These are phyloP conservation scores for Colletotrichum tabaci DNA, from an alignment of 2,329 filamentous ascomycete genomes.

Conservation along the genomic window DNA sequence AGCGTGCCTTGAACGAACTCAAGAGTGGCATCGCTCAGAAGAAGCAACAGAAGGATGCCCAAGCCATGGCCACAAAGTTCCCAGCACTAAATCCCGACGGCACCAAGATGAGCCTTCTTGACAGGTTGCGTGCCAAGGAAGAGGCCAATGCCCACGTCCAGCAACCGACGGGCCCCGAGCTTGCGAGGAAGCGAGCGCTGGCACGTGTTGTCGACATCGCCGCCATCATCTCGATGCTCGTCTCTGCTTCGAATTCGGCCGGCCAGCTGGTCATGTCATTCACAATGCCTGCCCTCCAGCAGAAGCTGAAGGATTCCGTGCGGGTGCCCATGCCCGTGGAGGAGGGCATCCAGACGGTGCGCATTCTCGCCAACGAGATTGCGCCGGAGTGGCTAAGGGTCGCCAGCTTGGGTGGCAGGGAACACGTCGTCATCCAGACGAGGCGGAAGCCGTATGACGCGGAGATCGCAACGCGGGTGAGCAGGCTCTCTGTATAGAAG, in stretches of 20 bases:
- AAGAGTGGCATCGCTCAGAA: constrained; percentile 72
- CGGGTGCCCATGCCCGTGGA: constrained; percentile 67
- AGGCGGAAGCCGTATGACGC: constrained; percentile 54
- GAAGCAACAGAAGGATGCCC: constrained; percentile 62
- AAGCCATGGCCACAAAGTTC: constrained; percentile 50
- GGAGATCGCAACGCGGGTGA: constrained; percentile 37
- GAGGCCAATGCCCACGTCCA: constrained; percentile 63
- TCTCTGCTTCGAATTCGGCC: constrained; percentile 64
- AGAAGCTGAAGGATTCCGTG: constrained; percentile 78
- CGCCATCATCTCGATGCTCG: constrained; percentile 76
- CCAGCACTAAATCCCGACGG: constrained; percentile 58
- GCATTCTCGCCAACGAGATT: constrained; percentile 67
- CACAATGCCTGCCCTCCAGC: constrained; percentile 73
- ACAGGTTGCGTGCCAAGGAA: constrained; percentile 82
- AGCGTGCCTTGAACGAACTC: constrained; percentile 78
- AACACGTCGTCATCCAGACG: constrained; percentile 71
- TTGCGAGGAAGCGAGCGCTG: constrained; percentile 75
- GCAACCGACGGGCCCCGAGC: constrained; percentile 63
- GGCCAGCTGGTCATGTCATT: constrained; percentile 75
- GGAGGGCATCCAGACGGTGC: constrained; percentile 65
- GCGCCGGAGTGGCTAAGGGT: constrained; percentile 71
- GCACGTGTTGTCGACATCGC: constrained; percentile 79
- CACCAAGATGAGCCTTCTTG: constrained; percentile 77
- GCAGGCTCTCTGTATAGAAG: constrained; percentile 27
- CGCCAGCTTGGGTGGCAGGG: constrained; percentile 65